Conservation (phyloP, 1,139 yeast genomes). For the Pichia sp. region DNA sequence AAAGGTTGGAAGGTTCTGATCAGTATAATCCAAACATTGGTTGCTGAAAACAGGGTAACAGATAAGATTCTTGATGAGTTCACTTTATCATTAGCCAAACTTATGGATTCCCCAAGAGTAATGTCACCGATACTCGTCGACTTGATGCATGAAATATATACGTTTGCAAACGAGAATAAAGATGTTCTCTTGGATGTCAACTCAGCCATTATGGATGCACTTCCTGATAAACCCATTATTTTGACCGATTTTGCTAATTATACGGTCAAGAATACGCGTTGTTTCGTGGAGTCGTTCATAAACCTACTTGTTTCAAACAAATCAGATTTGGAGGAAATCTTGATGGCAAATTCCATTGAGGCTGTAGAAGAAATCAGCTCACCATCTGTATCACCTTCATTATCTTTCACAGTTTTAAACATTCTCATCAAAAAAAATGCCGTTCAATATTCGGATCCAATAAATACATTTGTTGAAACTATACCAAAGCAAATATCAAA, state of each 20-base stretch:
- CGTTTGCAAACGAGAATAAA: constrained; percentile 17
- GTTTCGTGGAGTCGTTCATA: constrained; percentile 26
- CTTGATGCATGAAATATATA: constrained; percentile 13
- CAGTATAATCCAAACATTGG: constrained; percentile 10
- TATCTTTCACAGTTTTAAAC: constrained; percentile 30
- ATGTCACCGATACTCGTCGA: constrained; percentile 12
- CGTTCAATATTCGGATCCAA: constrained; percentile 19
- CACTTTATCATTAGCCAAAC: constrained; percentile 13
- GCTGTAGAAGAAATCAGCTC: constrained; percentile 25
- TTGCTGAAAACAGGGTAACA: constrained; percentile 2
- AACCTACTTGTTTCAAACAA: constrained; percentile 16
- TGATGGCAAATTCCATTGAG: constrained; percentile 25
- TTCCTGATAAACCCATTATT: constrained; percentile 23
- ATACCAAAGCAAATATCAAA: constrained; percentile 33
- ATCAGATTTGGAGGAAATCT: constrained; percentile 18
- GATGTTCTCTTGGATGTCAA: constrained; percentile 25
- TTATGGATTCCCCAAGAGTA: constrained; percentile 21
- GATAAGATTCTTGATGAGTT: constrained; percentile 14
- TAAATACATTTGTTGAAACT: constrained; percentile 31
- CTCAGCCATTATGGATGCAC: constrained; percentile 21
- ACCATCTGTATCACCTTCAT: constrained; percentile 20
- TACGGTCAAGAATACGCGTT: constrained; percentile 9
- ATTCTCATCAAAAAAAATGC: constrained; percentile 28
- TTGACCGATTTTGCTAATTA: constrained; percentile 14
- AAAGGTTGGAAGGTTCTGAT: constrained; percentile 29